Base-by-base conservation (phyloP, 2,329 filamentous ascomycete genomes). In the Fusarium succisae region DNA sequence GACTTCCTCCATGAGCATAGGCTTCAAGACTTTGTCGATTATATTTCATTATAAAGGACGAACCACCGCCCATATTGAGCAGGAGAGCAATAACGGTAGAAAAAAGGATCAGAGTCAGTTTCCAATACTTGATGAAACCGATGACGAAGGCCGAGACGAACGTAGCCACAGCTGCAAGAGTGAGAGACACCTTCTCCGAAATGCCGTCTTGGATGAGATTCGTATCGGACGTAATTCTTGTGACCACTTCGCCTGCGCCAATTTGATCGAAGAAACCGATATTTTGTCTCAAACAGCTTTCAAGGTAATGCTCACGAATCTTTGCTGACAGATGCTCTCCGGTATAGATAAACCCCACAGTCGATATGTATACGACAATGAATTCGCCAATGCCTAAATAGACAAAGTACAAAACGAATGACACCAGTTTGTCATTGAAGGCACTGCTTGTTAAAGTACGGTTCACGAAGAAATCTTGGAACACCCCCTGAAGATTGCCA, bases 171-270 rank as follows among this genome's bases (percentile, higher is more conserved):
- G 94, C 93, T 20, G 91, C 90, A 63, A 97, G 81, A 0, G 94
- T 95, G 72, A 98, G 84, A 20, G 91, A 91, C 50, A 97, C 89
- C 85, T 98, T 98, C 82, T 97, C 94, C 0, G 94, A 97, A 51
- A 99, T 94, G 64, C 95, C 96, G 75, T 97, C 95, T 82, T 98
- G 96, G 63, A 98, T 92, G 60, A 97, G 86, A 79, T 98, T 98
- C 50, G 94, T 97, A 81, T 98, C 96, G 17, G 95, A 92, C 0
- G 96, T 98, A 77, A 98, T 98, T 73, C 95, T 92, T 3, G 95
- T 98, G 0, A 95, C 98, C 69, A 98, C 94, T 83, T 98, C 96
- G 66, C 96, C 95, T 39, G 95, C 93, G 58, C 95, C 96, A 20
- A 98, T 88, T 79, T 96, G 96, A 82, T 98, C 96, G 83, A 97